Evolutionary conservation across 2,329 filamentous ascomycete genomes (phyloP), one percentile per base, ranked within the genome.

Genomic region (Fusarium graminum): DNA sequence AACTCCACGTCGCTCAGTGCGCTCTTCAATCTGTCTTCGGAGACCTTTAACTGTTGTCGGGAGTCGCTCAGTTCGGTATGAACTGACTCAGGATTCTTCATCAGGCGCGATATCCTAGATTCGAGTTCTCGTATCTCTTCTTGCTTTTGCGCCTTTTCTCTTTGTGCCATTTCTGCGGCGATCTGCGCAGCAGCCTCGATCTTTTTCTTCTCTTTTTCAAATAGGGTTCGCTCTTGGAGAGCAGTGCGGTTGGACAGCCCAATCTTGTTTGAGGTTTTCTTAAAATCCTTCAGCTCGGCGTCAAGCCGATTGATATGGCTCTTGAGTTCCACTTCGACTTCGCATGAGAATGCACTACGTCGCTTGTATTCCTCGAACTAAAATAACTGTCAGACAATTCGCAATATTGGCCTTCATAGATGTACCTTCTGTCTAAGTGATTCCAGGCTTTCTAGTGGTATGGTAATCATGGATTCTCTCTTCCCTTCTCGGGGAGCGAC

Each of bases 1-100:
- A 88, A 92, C 3, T 88, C 85, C 26, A 83, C 77, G 6, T 88
- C 85, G 14, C 78, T 79, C 28, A 83, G 76, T 6, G 80, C 75
- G 7, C 79, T 76, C 51, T 79, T 78, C 7, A 79, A 72, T 19
- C 77, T 78, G 53, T 76, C 77, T 38, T 82, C 80, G 6, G 83
- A 76, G 14, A 78, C 72, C 45, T 77, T 74, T 16, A 81, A 77
- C 26, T 82, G 73, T 6, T 79, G 67, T 49, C 74, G 70, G 4
- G 73, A 65, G 44, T 78, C 79, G n/a, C 77, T 78, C 10, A 83
- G 68, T 17, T 73, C 71, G 14, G 58, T 62, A 19, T 70, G 60
- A 4, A 69, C 45, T 9, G 59, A 59, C 26, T 73, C 72, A 2
- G 65, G 60, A 14, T 63, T 51, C 10, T 69, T 61, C 16, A 72